Evolutionary conservation across 2,329 filamentous ascomycete species (phyloP), one percentile per base, ranked within the genome.

Genomic region (Talaromyces sp.): DNA sequence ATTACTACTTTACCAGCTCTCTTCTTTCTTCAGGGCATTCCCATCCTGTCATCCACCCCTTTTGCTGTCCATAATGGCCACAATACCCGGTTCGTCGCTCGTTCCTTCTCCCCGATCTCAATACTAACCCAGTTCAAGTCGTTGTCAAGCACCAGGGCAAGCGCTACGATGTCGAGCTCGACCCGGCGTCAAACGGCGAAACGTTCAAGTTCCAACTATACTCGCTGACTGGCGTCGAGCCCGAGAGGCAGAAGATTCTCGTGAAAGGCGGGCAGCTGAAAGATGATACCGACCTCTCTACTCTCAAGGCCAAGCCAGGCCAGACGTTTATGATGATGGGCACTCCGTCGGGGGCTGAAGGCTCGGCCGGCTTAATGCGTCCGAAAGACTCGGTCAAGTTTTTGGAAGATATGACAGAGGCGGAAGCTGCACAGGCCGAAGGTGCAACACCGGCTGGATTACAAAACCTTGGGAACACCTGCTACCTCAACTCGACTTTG

Each of bases 281-380:
- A 78, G 90, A 99, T 85, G 92, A 98, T 71, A 90, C 91, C 61
- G 88, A 91, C 62, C 86, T 99, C 75, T 86, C 87, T 66, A 89
- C 88, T 69, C 84, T 98, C 63, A 88, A 88, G 69, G 86, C 96
- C 69, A 98, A 96, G 81, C 81, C 90, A 35, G 89, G 89, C 60
- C 91, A 96, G 75, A 84, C 81, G 24, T 90, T 99, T 74, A 96
- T 96, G 87, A 96, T 99, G 89, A 91, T 99, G 84, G 96, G 96
- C 41, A 95, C 91, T 3, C 89, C 93, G 4, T 87, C 89, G 21
- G 86, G 85, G 14, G 86, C 84, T 56, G 83, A 82, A 49, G 79
- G 77, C 35, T 76, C 80, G 17, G 82, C 77, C 21, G 81, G 90
- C 31, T 81, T 88, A 62, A 86, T 89, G 57, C 80, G 81, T 58